Percentiles rank a stretch among this genome's conserved stretches.
phyloP scores from a whole-genome alignment of 768 basidiomycete genomes.

The Macrolepiota albuminosa region DNA sequence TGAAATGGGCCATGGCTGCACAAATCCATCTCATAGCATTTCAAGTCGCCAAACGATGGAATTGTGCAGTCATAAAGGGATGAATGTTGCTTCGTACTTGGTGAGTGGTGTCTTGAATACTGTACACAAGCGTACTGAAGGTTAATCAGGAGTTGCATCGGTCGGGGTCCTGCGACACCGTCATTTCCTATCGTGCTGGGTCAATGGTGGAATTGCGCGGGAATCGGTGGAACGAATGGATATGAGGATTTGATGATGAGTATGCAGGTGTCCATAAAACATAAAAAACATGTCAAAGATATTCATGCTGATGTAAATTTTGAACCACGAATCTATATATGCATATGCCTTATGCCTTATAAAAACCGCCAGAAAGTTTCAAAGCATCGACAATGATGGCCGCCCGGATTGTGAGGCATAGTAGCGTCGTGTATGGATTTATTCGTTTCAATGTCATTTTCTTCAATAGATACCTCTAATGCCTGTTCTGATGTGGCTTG shows the following conservation, averaged over 20 bases:
- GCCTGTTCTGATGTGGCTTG: too few relatives aligned
- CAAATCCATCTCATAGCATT: background rate
- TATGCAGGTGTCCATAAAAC: slow-evolving; percentile 3
- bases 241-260: slow-evolving; percentile 9
- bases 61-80: background rate
- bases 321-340: background rate
- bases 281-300: background rate
- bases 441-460: too few relatives aligned
- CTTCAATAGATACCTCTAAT: too few relatives aligned
- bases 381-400: background rate
- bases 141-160: background rate
- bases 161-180: background rate
- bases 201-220: background rate
- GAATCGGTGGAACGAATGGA: background rate
- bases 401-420: too few relatives aligned
- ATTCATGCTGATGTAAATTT: slow-evolving; percentile 9
- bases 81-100: background rate
- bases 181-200: background rate
- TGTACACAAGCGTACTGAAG: background rate
- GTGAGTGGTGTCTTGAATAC: background rate
- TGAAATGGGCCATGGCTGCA: background rate
- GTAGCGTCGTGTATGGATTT: too few relatives aligned
- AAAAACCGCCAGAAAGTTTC: background rate
- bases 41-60: background rate
- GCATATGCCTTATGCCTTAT: background rate